Evolutionary conservation across 2,329 filamentous ascomycete species (phyloP).

Genomic region (Colletotrichum sp.): DNA sequence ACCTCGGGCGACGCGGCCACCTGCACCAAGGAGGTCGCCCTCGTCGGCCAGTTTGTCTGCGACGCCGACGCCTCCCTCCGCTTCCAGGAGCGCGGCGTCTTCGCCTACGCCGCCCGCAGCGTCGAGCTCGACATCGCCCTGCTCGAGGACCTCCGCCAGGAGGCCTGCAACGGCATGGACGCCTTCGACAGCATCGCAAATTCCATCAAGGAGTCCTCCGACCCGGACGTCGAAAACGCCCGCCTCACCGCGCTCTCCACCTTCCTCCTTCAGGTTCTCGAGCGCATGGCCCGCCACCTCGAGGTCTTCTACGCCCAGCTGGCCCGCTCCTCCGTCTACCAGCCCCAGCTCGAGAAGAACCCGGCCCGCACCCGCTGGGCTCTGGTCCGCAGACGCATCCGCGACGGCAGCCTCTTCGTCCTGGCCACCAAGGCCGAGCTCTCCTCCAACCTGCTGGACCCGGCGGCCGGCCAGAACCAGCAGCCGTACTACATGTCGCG

Average conservation of each 20-base stretch:
- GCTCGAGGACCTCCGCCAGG: conserved; percentile 56
- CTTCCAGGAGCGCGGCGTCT: conserved; percentile 57
- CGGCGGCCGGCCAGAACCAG: conserved; percentile 24
- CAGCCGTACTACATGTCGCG: conserved; percentile 29
- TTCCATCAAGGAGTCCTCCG: conserved; percentile 26
- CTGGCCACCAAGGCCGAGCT: conserved; percentile 44
- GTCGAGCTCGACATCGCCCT: conserved; percentile 58
- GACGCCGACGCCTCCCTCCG: conserved; percentile 48
- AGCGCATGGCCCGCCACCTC: conserved; percentile 56
- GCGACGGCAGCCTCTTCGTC: conserved; percentile 57
- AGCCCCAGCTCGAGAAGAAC: conserved; percentile 56
- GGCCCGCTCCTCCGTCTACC: conserved; percentile 52
- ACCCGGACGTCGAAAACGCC: conserved; percentile 40
- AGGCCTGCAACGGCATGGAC: conserved; percentile 59
- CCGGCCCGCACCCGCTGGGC: conserved; percentile 58
- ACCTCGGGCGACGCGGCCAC: conserved; percentile 48
- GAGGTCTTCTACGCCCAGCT: conserved; percentile 58
- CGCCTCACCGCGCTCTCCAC: conserved; percentile 44
- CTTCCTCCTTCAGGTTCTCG: conserved; percentile 56
- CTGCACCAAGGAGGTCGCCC: conserved; percentile 53
- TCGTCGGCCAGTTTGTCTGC: conserved; percentile 53
- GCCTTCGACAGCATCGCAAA: conserved; percentile 53
- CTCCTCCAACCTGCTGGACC: conserved; percentile 28
- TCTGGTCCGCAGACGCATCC: conserved; percentile 50
- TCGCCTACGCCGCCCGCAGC: conserved; percentile 52